Conservation (phyloP, 2,329 filamentous ascomycete species). For the Stagonosporopsis cucurbitacearum region DNA sequence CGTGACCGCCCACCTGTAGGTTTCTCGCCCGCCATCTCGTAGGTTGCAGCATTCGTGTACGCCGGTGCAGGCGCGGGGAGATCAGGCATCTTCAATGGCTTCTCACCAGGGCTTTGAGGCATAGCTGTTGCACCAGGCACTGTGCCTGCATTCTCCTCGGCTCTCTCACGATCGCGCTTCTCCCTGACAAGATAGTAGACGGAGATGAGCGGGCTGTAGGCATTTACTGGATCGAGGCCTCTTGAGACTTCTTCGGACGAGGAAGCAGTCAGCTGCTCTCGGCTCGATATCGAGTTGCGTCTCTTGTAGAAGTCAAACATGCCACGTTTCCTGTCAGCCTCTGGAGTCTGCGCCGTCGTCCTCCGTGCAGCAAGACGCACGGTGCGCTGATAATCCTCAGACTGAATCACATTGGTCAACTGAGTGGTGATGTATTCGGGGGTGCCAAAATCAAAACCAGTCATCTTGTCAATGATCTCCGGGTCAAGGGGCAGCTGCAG, state of each 20-base stretch:
- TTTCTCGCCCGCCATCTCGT: constrained; percentile 89
- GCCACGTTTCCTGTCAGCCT: constrained; percentile 80
- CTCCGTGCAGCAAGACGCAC: constrained; percentile 74
- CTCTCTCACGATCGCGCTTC: constrained; percentile 81
- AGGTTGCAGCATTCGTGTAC: constrained; percentile 82
- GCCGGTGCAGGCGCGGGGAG: constrained; percentile 83
- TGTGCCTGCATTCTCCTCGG: constrained; percentile 65
- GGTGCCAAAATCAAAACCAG: constrained; percentile 94
- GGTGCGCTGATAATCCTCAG: constrained; percentile 89
- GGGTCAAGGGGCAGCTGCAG: constrained; percentile 83
- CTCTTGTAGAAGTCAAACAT: constrained; percentile 99
- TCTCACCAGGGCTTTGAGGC: constrained; percentile 63
- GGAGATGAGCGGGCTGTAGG: constrained; percentile 88
- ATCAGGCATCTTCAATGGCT: constrained; percentile 70
- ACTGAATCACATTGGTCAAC: constrained; percentile 85
- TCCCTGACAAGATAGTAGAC: constrained; percentile 97
- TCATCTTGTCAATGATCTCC: constrained; percentile 90
- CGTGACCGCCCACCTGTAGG: constrained; percentile 82
- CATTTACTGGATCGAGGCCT: constrained; percentile 87
- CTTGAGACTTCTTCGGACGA: constrained; percentile 84
- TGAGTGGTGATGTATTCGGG: constrained; percentile 82
- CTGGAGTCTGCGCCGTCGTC: constrained; percentile 62
- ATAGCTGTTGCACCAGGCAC: constrained; percentile 65
- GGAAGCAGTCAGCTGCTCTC: constrained; percentile 82
- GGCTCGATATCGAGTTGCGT: constrained; percentile 84